Base-by-base conservation (phyloP, 495 filamentous ascomycete species). In the Thozetella sp. region DNA sequence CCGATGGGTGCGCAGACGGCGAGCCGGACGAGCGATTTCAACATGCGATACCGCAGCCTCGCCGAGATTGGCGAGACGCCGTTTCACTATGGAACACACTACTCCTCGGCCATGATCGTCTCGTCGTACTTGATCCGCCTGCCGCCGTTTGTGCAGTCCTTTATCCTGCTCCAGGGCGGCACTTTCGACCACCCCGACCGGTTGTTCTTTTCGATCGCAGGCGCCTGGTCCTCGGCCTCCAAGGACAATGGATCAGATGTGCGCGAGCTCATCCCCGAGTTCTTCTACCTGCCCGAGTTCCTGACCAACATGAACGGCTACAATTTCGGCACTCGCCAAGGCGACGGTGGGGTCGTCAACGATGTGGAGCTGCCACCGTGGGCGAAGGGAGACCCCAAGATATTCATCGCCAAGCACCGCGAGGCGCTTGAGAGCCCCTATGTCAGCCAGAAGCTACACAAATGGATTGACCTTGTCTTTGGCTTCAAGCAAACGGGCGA, bases 101-200 rank as follows among this genome's bases (percentile, higher is more conserved):
- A 98, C 72, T 98, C 96, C 22, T 97, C 95, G 3, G 96, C 95
- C 20, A 99, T 97, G 95, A 98, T 97, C 54, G 95, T 99, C 23
- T 89, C 92, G 25, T 97, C 93, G 0, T 99, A 97, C 67, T 83
- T 99, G 46, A 97, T 98, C 62, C 89, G 95, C 4, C 79, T 99
- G 13, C 94, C 97, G 61, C 95, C 95, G 0, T 99, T 98, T 70
- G 93, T 97, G 54, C 90, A 97, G 65, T 97, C 96, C 1, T 98
- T 93, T 68, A 83, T 98, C n/a, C 80, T 98, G n/a, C 82, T 98
- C 9, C 95, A 99, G 71, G 95, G 96, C 22, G 93, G 93, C n/a
- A 91, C 77, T 23, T 99, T 98, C 69, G 95, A 99, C 68, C 95
- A 99, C 71, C 90, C 95, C 6, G 96, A 98, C 66, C 85, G 95